Evolutionary conservation across 768 basidiomycete genomes (phyloP).

Genomic region (Cystobasidium ongulense): DNA sequence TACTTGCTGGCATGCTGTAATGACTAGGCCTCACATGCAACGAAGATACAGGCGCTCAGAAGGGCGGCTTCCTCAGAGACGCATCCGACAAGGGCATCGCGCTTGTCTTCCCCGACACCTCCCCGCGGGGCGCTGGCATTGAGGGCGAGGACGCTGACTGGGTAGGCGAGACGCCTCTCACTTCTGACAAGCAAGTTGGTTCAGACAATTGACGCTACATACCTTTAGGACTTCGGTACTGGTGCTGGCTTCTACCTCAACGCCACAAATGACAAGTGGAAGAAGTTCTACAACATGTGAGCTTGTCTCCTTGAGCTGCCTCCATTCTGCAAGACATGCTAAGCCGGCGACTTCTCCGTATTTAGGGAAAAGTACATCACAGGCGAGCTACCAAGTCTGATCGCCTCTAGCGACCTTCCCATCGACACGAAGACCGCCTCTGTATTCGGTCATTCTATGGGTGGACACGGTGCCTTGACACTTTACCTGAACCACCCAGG

Average conservation of each 20-base stretch:
- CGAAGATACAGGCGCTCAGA: slow-evolving; percentile 90
- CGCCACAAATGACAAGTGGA: slow-evolving; percentile 58
- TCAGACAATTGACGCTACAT: background rate
- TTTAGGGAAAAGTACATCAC: slow-evolving; percentile 83
- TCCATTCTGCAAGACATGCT: background rate
- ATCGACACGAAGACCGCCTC: slow-evolving; percentile 75
- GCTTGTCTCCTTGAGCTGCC: background rate
- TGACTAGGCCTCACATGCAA: slow-evolving; percentile 65
- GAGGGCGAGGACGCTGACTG: slow-evolving; percentile 61
- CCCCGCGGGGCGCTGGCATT: slow-evolving; percentile 80
- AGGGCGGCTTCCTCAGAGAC: slow-evolving; percentile 80
- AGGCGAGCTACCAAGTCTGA: slow-evolving; percentile 69
- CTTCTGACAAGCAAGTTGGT: background rate
- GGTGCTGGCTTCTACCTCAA: slow-evolving; percentile 92
- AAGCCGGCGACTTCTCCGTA: slow-evolving; percentile 36
- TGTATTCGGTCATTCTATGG: slow-evolving; percentile 96
- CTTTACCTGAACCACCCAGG: slow-evolving; percentile 69
- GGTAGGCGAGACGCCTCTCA: slow-evolving; percentile 1
- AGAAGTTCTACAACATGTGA: slow-evolving; percentile 45
- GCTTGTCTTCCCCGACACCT: slow-evolving; percentile 89
- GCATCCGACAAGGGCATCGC: slow-evolving; percentile 78
- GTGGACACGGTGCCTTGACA: slow-evolving; percentile 87
- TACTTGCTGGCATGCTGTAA: background rate
- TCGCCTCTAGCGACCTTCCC: slow-evolving; percentile 65
- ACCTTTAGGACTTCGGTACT: slow-evolving; percentile 36